These are phyloP conservation scores for Thielaviopsis cerberus DNA, from an alignment of 2,329 filamentous ascomycete genomes.

Conservation along the genomic window DNA sequence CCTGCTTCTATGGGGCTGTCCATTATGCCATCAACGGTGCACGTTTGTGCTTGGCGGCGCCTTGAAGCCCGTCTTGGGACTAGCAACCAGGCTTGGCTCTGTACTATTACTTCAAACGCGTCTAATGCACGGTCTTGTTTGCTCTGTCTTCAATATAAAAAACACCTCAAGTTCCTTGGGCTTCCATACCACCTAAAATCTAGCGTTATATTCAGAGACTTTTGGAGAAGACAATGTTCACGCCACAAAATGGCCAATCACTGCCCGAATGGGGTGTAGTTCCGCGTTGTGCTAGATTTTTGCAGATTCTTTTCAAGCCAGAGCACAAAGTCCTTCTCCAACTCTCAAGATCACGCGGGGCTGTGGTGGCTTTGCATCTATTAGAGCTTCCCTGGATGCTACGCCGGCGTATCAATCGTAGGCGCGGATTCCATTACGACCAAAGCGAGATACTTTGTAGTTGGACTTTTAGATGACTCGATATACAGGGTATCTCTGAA, in stretches of 20 bases:
- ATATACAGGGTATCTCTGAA: too few relatives aligned
- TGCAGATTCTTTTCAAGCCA: background rate
- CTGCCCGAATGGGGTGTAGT: background rate
- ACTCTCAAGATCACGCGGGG: background rate
- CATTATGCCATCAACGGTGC: too few relatives aligned
- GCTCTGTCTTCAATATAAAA: too few relatives aligned
- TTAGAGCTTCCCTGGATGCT: too few relatives aligned
- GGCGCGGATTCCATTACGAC: too few relatives aligned
- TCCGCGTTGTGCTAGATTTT: background rate
- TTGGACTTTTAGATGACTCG: too few relatives aligned
- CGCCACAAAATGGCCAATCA: background rate
- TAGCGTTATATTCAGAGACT: background rate
- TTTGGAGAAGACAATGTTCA: background rate
- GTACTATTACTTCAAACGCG: background rate
- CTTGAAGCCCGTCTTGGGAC: background rate
- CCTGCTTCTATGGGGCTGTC: too few relatives aligned
- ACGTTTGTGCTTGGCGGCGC: too few relatives aligned
- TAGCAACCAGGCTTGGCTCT: background rate
- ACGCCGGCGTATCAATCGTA: too few relatives aligned
- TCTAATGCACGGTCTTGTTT: too few relatives aligned
- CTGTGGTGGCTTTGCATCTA: too few relatives aligned
- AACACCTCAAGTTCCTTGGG: background rate
- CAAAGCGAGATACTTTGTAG: too few relatives aligned
- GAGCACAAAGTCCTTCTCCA: background rate
- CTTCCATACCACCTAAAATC: background rate